Base-by-base conservation (phyloP, 805 yeast species). In the Teunomyces kruisii region DNA sequence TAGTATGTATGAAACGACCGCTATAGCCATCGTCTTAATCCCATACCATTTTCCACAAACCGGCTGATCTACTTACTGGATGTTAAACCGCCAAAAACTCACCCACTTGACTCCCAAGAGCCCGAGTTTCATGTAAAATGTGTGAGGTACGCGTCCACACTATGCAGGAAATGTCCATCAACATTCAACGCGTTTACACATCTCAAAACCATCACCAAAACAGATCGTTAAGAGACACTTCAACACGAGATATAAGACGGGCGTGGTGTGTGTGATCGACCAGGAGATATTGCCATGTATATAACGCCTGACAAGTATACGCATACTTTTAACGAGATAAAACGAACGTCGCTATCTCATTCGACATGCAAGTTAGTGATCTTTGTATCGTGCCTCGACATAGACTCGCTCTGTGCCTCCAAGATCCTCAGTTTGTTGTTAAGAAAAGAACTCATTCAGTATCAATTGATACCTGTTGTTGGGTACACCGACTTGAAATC, bases 341-440 rank as follows among this genome's bases (percentile, higher is more conserved):
- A 81, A 54, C 70, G 74, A 44, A 78, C 86, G n/a, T 84, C 96
- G 3, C 67, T 88, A 43, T 84, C 96, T 10, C 97, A 91, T 63
- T 85, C 96, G n/a, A 85, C 96, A 5, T 94, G 97, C 62, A 86
- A 87, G 57, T 67, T 91, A 46, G 89, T 88, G 19, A 72, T 94
- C 8, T 89, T 92, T 61, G 96, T 89, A 16, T 86, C 98, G 3
- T 88, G 97, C 65, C 71, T 92, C 51, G 88, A 86, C 62, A 84
- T 94, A 24, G 99, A 94, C 67, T 89, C 98, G 32, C 70, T 94
- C 12, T 92, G 97, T 69, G 88, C 96, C 0, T 82, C 96, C 26
- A 84, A 82, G 59, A 86, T 90, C 58, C 69, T 94, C 17, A 75
- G 90, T 14, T 64, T 75, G 32, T 69, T 88, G 39, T 73, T 94